Conservation (phyloP, 225 moss, liverwort and hornwort species). For the Bryum argenteum region DNA sequence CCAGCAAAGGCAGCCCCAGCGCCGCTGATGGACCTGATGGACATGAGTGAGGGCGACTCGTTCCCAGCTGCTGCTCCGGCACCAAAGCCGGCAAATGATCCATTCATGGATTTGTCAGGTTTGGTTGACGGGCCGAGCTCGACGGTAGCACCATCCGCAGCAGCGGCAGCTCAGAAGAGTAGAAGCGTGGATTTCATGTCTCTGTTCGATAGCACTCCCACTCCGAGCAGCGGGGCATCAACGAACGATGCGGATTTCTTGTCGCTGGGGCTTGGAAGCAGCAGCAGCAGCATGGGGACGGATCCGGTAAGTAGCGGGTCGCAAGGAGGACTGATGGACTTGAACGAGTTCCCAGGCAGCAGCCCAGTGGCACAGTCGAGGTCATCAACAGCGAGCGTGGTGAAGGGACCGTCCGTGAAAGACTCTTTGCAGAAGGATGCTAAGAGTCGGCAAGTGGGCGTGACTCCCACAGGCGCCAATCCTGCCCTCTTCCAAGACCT, state of each 20-base stretch:
- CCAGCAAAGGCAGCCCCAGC: slow-evolving; percentile 32
- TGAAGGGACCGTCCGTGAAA: slow-evolving; percentile 65
- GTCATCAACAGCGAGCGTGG: slow-evolving; percentile 22
- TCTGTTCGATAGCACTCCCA: slow-evolving; percentile 47
- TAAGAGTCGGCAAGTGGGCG: slow-evolving; percentile 72
- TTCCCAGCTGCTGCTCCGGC: slow-evolving; percentile 28
- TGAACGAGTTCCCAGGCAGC: slow-evolving; percentile 43
- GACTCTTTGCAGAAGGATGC: slow-evolving; percentile 75
- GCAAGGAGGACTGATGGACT: slow-evolving; percentile 36
- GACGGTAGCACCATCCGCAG: slow-evolving; percentile 24
- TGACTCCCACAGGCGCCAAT: slow-evolving; percentile 67
- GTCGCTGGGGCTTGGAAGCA: slow-evolving; percentile 35
- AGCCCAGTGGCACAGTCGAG: slow-evolving; percentile 36
- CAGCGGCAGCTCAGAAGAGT: slow-evolving; percentile 31
- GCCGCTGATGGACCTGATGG: slow-evolving; percentile 81
- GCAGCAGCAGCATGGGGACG: slow-evolving; percentile 16
- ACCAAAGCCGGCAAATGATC: slow-evolving; percentile 55
- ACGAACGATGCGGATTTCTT: slow-evolving; percentile 23
- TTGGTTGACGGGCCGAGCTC: slow-evolving; percentile 56
- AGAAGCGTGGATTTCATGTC: slow-evolving; percentile 61
- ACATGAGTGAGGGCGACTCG: slow-evolving; percentile 61
- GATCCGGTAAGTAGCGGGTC: slow-evolving; percentile 22
- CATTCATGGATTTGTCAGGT: slow-evolving; percentile 80
- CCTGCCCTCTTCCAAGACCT: slow-evolving; percentile 87
- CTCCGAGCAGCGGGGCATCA: slow-evolving; percentile 4